Evolutionary conservation across 1,284 basidiomycete genomes (phyloP), one percentile per base, ranked within the genome.

Genomic region (Trametes pubescens): DNA sequence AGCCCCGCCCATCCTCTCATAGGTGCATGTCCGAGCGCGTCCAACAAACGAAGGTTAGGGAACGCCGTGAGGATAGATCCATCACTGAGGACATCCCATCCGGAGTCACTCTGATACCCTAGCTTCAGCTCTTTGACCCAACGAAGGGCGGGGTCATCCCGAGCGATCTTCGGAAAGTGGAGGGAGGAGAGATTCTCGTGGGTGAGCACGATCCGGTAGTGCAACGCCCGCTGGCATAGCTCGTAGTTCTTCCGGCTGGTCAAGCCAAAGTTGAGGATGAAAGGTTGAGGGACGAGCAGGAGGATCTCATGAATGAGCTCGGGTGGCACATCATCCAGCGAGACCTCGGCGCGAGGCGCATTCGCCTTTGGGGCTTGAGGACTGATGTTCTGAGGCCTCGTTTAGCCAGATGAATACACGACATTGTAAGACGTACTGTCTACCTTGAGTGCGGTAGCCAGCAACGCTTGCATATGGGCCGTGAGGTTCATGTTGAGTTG

Each of bases 281-380:
- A 51, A 10, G 37, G 16, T 37, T 58, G 48, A 43, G 57, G 48
- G 13, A 51, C 26, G n/a, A 51, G 56, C 35, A 58, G 14, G 38
- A 58, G 57, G n/a, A 58, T 58, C 26, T 58, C 24, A 18, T 58
- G 57, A 24, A 51, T 26, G 37, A 58, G 22, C 26, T 58, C 57
- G 1, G 57, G 24, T 14, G 57, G 57, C n/a, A 51, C 6, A n/a
- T 43, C 38, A 24, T 51, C 48, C 5, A 48, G n/a, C 7, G 22
- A 48, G 24, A 26, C 14, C 14, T 24, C 14, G 11, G 24, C 24
- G 13, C 18, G 40, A 43, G 40, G 40, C 18, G 1, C 14, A n/a
- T 7, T 7, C 18, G 16, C 14, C 6, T 16, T 43, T 7, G 40
- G 2, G 6, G 40, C 29, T 32, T 32, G 29, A 8, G 29, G 29